Conservation (phyloP, 2,329 filamentous ascomycete species). For the Cladorrhinum sp. region DNA sequence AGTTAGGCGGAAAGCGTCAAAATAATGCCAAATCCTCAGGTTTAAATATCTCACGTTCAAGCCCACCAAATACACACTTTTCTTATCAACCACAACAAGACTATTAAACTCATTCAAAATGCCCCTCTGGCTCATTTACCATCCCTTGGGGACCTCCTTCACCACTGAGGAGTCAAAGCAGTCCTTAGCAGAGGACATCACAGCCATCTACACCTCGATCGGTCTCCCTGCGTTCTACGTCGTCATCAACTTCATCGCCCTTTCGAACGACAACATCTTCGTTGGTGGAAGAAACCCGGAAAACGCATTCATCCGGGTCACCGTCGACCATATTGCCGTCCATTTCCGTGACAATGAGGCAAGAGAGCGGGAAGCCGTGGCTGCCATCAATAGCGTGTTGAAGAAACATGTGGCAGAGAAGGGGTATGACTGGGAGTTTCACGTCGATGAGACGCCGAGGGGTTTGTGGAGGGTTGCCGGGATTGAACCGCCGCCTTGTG, state of each 20-base stretch:
- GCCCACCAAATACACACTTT: too few species aligned
- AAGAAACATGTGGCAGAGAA: conserved; percentile 40
- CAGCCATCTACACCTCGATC: conserved; percentile 14
- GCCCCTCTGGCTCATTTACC: conserved; percentile 26
- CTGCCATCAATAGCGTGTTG: conserved; percentile 33
- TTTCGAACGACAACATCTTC: conserved; percentile 14
- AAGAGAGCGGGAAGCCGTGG: not conserved
- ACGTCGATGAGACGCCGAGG: conserved; percentile 41
- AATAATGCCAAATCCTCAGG: too few species aligned
- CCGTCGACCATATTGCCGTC: conserved; percentile 20
- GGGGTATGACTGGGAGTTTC: conserved; percentile 44
- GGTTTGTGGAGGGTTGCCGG: conserved; percentile 44
- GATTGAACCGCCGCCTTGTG: conserved; percentile 21
- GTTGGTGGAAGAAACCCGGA: conserved; percentile 17
- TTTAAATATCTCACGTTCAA: not conserved
- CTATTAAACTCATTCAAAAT: conserved; percentile 5
- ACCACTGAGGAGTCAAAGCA: conserved; percentile 16
- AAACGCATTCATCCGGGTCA: conserved; percentile 17
- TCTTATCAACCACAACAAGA: too few species aligned
- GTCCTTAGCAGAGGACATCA: conserved; percentile 17
- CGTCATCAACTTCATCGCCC: conserved; percentile 17
- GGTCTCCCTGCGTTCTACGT: conserved; percentile 26
- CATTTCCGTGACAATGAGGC: conserved; percentile 1
- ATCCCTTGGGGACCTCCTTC: conserved; percentile 18
- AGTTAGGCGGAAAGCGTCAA: too few species aligned